A percentile compares a stretch with the other conserved stretches of the same genome.
These are phyloP conservation scores for Trichoderma lentiforme DNA, from an alignment of 2,329 filamentous ascomycete species.

Conservation along the genomic window DNA sequence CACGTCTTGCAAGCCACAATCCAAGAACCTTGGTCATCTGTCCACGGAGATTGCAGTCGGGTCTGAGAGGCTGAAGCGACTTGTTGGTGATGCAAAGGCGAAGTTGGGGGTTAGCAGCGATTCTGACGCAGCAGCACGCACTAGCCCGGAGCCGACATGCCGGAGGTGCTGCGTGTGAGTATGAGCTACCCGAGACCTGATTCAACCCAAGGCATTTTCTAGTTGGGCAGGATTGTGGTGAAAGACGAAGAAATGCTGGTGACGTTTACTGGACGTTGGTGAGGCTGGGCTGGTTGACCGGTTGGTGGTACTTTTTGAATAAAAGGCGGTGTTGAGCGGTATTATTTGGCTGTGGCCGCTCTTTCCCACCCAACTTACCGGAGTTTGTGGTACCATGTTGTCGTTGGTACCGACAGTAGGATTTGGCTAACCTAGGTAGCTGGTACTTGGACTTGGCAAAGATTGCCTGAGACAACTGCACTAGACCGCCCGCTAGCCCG, in stretches of 20 bases:
- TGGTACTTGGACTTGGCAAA: background rate
- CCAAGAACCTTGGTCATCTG: background rate
- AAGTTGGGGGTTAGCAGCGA: background rate
- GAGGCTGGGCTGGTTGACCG: background rate
- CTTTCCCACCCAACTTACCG: background rate
- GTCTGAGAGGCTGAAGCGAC: background rate
- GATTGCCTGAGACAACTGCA: background rate
- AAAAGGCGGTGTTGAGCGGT: background rate
- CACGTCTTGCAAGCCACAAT: constrained; percentile 3
- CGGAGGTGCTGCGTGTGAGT: background rate
- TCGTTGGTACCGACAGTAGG: background rate
- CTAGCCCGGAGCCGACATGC: background rate
- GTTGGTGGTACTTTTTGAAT: background rate
- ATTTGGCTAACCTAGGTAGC: background rate
- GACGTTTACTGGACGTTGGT: background rate
- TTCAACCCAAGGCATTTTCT: background rate
- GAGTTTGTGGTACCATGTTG: background rate
- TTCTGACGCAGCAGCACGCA: background rate
- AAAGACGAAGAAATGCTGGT: background rate
- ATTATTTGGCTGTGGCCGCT: background rate
- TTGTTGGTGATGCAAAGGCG: background rate
- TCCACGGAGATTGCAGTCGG: constrained; percentile 9
- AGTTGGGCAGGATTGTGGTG: background rate
- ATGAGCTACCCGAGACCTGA: background rate
- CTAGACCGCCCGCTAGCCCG: background rate